Conservation (phyloP, 768 basidiomycete genomes). For the Tephrocybe sp. region DNA sequence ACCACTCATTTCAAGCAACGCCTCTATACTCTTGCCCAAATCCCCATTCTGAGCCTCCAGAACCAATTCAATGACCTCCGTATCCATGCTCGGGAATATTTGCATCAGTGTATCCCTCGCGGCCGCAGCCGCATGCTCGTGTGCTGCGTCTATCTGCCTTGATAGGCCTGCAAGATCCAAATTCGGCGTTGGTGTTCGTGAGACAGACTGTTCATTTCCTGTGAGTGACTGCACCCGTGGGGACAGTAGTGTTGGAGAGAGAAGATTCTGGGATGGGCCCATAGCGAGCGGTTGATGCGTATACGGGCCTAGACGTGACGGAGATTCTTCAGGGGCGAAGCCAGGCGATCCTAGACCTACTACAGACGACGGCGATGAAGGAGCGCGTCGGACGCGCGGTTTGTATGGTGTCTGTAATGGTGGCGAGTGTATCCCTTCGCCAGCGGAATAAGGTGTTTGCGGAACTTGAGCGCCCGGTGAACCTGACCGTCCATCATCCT, state of each 20-base stretch:
- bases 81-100: slow-evolving; percentile 84
- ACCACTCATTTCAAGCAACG: slow-evolving; percentile 70
- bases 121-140: slow-evolving; percentile 69
- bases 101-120: slow-evolving; percentile 76
- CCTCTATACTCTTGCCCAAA: slow-evolving; percentile 87
- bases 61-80: slow-evolving; percentile 84
- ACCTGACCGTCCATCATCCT: slow-evolving; percentile 16
- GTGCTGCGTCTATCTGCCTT: slow-evolving; percentile 74
- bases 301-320: slow-evolving; percentile 44
- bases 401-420: slow-evolving; percentile 71
- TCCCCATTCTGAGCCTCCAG: slow-evolving; percentile 88
- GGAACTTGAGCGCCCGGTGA: slow-evolving; percentile 17
- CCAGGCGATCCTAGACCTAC: slow-evolving; percentile 27
- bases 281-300: slow-evolving; percentile 47
- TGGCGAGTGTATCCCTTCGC: slow-evolving; percentile 29
- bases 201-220: slow-evolving; percentile 37
- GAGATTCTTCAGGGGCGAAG: slow-evolving; percentile 43
- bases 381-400: slow-evolving; percentile 57
- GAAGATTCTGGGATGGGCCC: slow-evolving; percentile 43
- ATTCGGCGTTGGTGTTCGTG: slow-evolving; percentile 66
- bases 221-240: slow-evolving; percentile 42
- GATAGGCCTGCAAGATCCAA: slow-evolving; percentile 71
- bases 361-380: slow-evolving; percentile 38
- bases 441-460: slow-evolving; percentile 37
- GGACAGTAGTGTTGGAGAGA: slow-evolving; percentile 34